Conservation (phyloP, 2,329 filamentous ascomycete genomes). For the Chaetoscypha palmicola region DNA sequence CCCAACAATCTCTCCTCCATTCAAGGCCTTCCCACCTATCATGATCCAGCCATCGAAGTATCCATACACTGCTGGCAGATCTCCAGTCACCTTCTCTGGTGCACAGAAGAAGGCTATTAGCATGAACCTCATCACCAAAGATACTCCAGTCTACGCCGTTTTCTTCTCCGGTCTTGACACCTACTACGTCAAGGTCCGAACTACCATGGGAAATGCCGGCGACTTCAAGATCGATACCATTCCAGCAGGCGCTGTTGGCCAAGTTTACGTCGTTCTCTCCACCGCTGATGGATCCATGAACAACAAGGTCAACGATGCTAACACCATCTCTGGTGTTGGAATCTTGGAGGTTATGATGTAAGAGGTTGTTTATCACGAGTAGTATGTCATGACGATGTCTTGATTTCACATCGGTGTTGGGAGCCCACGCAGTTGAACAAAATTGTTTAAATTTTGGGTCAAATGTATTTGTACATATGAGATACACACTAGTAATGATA, state of each 20-base stretch:
- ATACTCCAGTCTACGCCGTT: constrained; percentile 30
- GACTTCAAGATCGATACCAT: constrained; percentile 21
- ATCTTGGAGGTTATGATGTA: constrained; percentile 29
- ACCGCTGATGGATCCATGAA: constrained; percentile 30
- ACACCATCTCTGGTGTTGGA: constrained; percentile 34
- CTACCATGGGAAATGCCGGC: constrained; percentile 15
- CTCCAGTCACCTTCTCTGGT: constrained; percentile 20
- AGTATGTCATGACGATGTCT: no score
- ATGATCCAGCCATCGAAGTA: constrained; percentile 14
- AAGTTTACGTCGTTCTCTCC: constrained; percentile 36
- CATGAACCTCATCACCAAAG: constrained; percentile 10
- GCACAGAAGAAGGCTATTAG: constrained; percentile 7
- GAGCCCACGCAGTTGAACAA: no score
- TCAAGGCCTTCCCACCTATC: constrained; percentile 52
- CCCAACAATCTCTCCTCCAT: constrained; percentile 37
- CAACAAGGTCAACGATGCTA: constrained; percentile 31
- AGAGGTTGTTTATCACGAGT: not conserved
- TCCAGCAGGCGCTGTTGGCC: constrained; percentile 26
- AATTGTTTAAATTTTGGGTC: no score
- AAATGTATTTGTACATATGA: no score
- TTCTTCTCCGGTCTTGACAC: constrained; percentile 32
- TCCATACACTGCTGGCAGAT: constrained; percentile 13
- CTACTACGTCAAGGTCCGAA: constrained; percentile 20
- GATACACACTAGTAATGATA: no score
- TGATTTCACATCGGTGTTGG: no score